Percentiles rank a stretch among this genome's conserved stretches.
Evolutionary conservation across 2,329 filamentous ascomycete species (phyloP).

Genomic region (Nemania sp.): DNA sequence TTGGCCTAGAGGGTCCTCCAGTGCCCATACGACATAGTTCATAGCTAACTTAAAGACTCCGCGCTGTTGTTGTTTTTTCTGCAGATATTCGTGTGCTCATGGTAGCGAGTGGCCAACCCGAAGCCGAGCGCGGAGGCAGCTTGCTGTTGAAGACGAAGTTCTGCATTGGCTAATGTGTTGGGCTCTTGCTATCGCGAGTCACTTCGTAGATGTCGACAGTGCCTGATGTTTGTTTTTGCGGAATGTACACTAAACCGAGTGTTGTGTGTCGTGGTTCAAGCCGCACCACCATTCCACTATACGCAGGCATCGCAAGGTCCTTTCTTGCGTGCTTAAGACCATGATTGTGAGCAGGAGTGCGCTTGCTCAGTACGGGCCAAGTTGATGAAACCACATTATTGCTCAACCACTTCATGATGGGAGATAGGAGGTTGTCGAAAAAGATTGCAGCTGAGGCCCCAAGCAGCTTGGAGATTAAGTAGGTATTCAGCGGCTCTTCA

Average conservation of each 20-base stretch:
- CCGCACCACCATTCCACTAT: too few relatives aligned
- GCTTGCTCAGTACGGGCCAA: too few relatives aligned
- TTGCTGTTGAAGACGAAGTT: background rate
- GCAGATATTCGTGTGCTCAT: constrained; percentile 5
- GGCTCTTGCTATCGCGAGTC: constrained; percentile 5
- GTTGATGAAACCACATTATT: too few relatives aligned
- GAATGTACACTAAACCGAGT: too few relatives aligned
- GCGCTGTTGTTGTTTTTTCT: constrained; percentile 9
- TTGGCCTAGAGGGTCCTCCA: too few relatives aligned
- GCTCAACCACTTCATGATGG: background rate
- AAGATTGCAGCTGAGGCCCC: constrained; percentile 10
- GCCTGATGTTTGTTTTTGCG: background rate
- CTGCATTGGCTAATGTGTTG: background rate
- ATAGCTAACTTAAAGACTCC: too few relatives aligned
- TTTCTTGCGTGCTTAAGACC: too few relatives aligned
- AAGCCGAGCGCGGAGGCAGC: constrained; percentile 2
- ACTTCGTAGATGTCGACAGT: background rate
- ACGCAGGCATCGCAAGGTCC: too few relatives aligned
- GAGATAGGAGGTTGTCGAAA: constrained; percentile 14
- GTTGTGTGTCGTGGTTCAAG: background rate
- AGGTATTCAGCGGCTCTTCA: too few relatives aligned
- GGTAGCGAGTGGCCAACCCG: constrained; percentile 10
- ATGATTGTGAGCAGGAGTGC: too few relatives aligned
- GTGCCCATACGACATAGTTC: too few relatives aligned
- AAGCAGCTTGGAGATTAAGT: too few relatives aligned